phyloP scores from a whole-genome alignment of 2,329 filamentous ascomycete genomes.

The Chaetomiaceae sp. region DNA sequence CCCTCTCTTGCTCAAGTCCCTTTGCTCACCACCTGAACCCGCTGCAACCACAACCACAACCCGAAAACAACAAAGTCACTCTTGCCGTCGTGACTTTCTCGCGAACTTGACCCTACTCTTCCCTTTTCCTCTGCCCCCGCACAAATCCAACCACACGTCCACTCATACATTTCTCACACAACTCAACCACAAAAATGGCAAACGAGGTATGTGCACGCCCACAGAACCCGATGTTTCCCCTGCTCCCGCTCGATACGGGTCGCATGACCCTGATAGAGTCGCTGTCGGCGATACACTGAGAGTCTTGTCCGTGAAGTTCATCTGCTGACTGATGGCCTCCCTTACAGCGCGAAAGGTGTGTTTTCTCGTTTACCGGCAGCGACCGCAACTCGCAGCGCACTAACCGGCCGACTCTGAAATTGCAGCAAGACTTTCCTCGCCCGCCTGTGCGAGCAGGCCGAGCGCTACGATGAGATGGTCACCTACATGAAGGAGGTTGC shows the following conservation, averaged over 20 bases:
- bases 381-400: conserved; percentile 8
- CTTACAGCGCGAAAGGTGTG: conserved; percentile 32
- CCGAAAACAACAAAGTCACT: conserved; percentile 23
- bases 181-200: conserved; percentile 29
- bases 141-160: conserved; percentile 1
- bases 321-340: conserved; percentile 24
- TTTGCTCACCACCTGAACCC: conserved; percentile 26
- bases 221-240: conserved; percentile 14
- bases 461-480: conserved; percentile 99
- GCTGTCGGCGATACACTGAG: neutral
- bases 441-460: conserved; percentile 99
- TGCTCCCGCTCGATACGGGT: conserved; percentile 12
- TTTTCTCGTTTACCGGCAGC: conserved; percentile 8
- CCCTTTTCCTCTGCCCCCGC: conserved; percentile 4
- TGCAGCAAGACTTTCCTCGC: conserved; percentile 98
- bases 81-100: conserved; percentile 8
- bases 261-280: conserved; percentile 6
- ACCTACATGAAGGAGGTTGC: conserved; percentile 99
- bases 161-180: conserved; percentile 14
- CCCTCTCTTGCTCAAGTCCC: conserved; percentile 20
- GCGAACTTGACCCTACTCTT: conserved; percentile 9
- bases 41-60: conserved; percentile 21
- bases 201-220: conserved; percentile 28
- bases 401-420: conserved; percentile 17
- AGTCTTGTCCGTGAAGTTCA: neutral